Base-by-base conservation (phyloP, 495 filamentous ascomycete genomes). In the Xylaria acuta region DNA sequence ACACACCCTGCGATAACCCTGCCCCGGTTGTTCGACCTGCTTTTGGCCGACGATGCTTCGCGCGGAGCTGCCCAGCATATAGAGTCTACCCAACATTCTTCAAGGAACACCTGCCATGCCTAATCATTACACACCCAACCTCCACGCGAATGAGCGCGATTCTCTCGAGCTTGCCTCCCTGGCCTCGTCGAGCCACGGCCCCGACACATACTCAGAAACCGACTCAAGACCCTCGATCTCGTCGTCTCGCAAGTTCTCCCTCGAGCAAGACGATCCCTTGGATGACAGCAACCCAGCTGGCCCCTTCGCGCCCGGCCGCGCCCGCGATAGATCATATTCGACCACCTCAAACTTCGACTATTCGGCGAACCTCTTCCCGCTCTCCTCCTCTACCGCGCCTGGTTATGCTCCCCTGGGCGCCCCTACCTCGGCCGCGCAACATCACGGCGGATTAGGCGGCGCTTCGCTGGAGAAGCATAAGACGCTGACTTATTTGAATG, bases 101-200 rank as follows among this genome's bases (percentile, higher is more conserved):
- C 32, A 32, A 73, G 63, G 72, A 38, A 45, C 67, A 70, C 64
- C 62, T 73, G 73, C 80, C 38, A 86, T 85, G 84, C 81, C 83
- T 64, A 77, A 80, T 22, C 80, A 82, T 56, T 87, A 87, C 76
- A 82, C 81, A 64, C 80, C 83, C 73, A 85, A 82, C 72, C 84
- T 83, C 34, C 80, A 81, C 49, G 75, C 79, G 30, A 75, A 77
- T 64, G 86, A 89, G 59, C 92, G 96, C 76, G 96, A 98, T 86
- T 99, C 96, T 67, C 90, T 99, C 73, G 96, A 99, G 83, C 92
- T 99, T 59, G 96, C 94, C 64, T 97, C 94, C 36, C 90, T 99
- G 68, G 96, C 96, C 16, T 93, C 91, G 59, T 97, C 95, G 54
- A 91, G 89, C 58, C 88, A 83, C 56, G 82, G 83, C 22, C 84